These are phyloP conservation scores for Quercus wislizeni DNA, from an alignment of 306 rosid species.

Conservation along the genomic window DNA sequence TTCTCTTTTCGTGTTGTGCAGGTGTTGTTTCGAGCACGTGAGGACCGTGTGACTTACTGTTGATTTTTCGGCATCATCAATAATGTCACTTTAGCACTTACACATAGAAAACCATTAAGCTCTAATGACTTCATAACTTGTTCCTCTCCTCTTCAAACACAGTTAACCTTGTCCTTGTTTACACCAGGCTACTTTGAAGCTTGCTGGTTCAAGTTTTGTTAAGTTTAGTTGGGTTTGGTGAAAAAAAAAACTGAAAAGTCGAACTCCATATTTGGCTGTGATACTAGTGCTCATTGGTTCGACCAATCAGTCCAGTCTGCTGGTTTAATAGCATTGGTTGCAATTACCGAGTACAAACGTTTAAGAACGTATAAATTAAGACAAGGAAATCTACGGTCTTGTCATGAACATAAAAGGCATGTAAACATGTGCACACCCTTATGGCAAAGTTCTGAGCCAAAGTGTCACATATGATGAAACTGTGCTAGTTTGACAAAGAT, in stretches of 20 bases:
- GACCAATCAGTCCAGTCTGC: background rate
- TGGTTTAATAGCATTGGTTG: background rate
- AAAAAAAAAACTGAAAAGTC: background rate
- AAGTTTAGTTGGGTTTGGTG: background rate
- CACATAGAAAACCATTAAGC: too few species aligned
- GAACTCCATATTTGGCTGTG: background rate
- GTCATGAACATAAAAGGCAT: background rate
- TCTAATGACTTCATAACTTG: background rate
- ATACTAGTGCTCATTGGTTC: background rate
- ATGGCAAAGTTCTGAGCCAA: background rate
- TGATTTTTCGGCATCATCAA: too few species aligned
- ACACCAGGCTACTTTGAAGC: background rate
- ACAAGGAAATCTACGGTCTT: background rate
- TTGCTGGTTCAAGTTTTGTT: background rate
- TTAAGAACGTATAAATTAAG: background rate
- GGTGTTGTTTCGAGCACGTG: too few species aligned
- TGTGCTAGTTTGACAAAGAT: background rate
- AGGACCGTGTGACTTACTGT: too few species aligned
- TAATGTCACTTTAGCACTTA: too few species aligned
- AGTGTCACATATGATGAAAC: background rate
- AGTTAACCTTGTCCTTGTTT: background rate
- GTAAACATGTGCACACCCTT: too few species aligned
- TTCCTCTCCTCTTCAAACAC: background rate
- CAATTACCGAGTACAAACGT: background rate
- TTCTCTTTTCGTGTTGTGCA: too few species aligned